Percentiles rank a stretch among this genome's conserved stretches.
Conservation (phyloP, 208 protist species). For the Leishmania guyanensis region DNA sequence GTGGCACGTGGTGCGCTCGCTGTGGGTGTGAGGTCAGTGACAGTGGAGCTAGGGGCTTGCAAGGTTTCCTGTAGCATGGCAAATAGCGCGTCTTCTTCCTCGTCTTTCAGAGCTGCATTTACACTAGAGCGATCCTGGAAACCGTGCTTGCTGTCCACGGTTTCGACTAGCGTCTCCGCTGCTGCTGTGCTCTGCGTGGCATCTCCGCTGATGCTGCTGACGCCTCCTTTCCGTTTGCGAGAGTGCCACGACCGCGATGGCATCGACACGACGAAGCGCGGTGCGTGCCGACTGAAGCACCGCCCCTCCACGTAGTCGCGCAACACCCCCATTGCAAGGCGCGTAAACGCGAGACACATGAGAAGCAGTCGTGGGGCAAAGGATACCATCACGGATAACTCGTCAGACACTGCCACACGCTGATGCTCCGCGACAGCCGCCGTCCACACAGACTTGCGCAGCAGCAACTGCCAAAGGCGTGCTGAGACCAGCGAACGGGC, state of each 20-base stretch:
- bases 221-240: background rate
- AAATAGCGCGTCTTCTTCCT: conserved; percentile 34
- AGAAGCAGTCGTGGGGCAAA: conserved; percentile 24
- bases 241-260: conserved; percentile 46
- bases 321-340: conserved; percentile 58
- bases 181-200: background rate
- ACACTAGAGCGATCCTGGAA: background rate
- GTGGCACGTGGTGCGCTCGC: background rate
- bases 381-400: background rate
- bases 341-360: conserved; percentile 44
- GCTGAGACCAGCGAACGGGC: conserved; percentile 67
- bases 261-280: conserved; percentile 85
- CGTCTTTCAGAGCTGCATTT: background rate
- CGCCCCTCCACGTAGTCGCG: conserved; percentile 63
- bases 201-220: background rate
- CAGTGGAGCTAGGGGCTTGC: background rate
- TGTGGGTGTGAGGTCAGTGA: background rate
- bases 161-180: background rate
- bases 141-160: background rate
- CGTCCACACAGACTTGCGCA: conserved; percentile 63
- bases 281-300: conserved; percentile 46
- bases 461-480: conserved; percentile 59
- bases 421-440: conserved; percentile 35
- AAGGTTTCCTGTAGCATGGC: conserved; percentile 28
- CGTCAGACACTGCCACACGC: conserved; percentile 2